A percentile compares a stretch with the other conserved stretches of the same genome.
phyloP scores from a whole-genome alignment of 257 asterid genomes.

The Ophiorrhiza pumila region DNA sequence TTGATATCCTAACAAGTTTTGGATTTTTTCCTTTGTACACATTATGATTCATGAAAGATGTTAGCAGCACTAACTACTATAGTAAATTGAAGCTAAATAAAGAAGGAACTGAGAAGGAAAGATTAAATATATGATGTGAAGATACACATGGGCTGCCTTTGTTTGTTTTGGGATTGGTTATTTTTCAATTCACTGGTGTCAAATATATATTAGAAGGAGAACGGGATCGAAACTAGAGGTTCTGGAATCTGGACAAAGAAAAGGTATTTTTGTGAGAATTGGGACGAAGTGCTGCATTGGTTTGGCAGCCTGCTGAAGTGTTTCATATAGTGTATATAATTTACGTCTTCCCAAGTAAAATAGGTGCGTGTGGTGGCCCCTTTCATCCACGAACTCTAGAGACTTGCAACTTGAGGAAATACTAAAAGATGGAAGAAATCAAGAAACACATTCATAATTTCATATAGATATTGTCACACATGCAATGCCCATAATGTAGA shows the following conservation, averaged over 20 bases:
- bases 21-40: constrained; percentile 10
- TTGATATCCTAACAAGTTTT: constrained; percentile 18
- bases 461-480: no score
- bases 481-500: no score
- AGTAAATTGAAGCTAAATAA: not conserved
- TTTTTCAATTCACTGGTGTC: constrained; percentile 10
- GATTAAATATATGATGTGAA: not conserved
- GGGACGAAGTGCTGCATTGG: constrained; percentile 18
- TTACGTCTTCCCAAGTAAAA: constrained; percentile 37
- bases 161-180: constrained; percentile 30
- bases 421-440: no score
- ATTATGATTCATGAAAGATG: not conserved
- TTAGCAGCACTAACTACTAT: not conserved
- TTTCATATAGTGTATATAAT: constrained; percentile 14
- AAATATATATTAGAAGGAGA: constrained; percentile 1
- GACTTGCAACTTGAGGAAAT: not conserved
- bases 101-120: not conserved
- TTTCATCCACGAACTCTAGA: constrained; percentile 6
- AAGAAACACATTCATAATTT: no score
- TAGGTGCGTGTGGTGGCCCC: constrained; percentile 44
- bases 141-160: constrained; percentile 35
- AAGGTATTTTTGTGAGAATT: constrained; percentile 38
- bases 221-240: constrained; percentile 9
- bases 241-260: constrained; percentile 45
- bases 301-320: constrained; percentile 8